A percentile compares a stretch with the other conserved stretches of the same genome.
These are phyloP conservation scores for Rhizophagus clarus DNA, from an alignment of 192 early-diverging fungal species.

Conservation along the genomic window DNA sequence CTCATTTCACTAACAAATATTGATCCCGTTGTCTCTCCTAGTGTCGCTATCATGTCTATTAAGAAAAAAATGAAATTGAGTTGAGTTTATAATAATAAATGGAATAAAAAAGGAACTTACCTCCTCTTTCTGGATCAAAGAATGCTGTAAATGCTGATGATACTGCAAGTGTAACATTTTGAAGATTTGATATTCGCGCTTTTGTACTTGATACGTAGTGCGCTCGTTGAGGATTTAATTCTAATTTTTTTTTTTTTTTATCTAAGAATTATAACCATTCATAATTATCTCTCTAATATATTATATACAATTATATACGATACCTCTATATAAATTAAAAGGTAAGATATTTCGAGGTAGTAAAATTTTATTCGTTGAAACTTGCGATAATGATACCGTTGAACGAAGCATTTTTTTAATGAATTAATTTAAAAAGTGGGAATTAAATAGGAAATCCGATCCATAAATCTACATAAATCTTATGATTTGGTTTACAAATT, in stretches of 20 bases:
- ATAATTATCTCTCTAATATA: background rate
- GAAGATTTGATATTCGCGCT: slow-evolving; percentile 59
- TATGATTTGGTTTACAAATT: no score
- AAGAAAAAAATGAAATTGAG: background rate
- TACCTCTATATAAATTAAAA: background rate
- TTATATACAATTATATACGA: background rate
- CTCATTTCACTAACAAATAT: slow-evolving; percentile 69
- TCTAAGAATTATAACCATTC: background rate
- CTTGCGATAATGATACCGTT: background rate
- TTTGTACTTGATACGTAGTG: background rate
- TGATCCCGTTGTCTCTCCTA: slow-evolving; percentile 90
- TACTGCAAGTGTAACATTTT: slow-evolving; percentile 68
- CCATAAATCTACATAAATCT: no score
- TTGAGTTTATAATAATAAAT: background rate
- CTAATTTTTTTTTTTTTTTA: background rate
- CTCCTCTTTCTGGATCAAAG: slow-evolving; percentile 71
- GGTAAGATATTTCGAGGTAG: background rate
- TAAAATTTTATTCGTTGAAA: background rate
- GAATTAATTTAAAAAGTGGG: no score
- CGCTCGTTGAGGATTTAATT: background rate
- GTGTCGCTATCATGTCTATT: slow-evolving; percentile 81
- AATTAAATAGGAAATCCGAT: no score
- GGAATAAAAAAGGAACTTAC: slow-evolving; percentile 35
- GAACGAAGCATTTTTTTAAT: background rate
- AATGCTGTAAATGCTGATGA: slow-evolving; percentile 78